Conservation (phyloP, 768 basidiomycete genomes). For the Ramaria sp. region DNA sequence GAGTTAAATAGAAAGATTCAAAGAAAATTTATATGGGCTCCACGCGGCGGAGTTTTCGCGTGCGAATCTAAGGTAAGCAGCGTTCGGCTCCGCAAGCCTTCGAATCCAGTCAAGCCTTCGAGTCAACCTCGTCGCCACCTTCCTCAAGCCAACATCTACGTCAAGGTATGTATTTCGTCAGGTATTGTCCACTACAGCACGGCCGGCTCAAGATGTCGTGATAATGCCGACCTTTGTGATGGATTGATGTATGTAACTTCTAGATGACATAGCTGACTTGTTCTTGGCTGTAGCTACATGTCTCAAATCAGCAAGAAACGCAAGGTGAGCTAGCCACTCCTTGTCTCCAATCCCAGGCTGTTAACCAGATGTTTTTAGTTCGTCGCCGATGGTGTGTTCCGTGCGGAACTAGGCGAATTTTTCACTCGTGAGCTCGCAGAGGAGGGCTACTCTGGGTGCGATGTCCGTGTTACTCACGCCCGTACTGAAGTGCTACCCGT, state of each 20-base stretch:
- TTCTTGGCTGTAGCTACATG: conserved; percentile 38
- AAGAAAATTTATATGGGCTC: conserved; percentile 3
- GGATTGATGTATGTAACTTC: conserved; percentile 1
- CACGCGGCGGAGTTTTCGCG: not conserved
- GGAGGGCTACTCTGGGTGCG: conserved; percentile 99
- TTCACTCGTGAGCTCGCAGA: conserved; percentile 96
- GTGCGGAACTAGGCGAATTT: conserved; percentile 98
- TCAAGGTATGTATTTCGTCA: not conserved
- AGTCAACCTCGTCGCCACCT: not conserved
- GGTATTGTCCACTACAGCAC: not conserved
- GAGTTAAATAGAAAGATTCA: not conserved
- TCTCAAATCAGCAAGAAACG: conserved; percentile 94
- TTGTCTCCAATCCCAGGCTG: not conserved
- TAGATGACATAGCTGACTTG: conserved; percentile 9
- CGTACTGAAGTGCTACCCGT: conserved; percentile 71
- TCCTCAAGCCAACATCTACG: not conserved
- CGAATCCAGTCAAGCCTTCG: not conserved
- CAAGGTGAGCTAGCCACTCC: conserved; percentile 32
- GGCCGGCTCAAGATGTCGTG: not conserved
- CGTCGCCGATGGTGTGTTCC: conserved; percentile 97
- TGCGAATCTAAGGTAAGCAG: not conserved
- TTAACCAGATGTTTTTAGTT: conserved; percentile 31
- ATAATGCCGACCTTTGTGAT: not conserved
- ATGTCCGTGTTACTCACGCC: conserved; percentile 98
- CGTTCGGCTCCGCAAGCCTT: not conserved